These are phyloP conservation scores for Porphyrellus cyaneotinctus DNA, from an alignment of 768 basidiomycete genomes.

Conservation along the genomic window DNA sequence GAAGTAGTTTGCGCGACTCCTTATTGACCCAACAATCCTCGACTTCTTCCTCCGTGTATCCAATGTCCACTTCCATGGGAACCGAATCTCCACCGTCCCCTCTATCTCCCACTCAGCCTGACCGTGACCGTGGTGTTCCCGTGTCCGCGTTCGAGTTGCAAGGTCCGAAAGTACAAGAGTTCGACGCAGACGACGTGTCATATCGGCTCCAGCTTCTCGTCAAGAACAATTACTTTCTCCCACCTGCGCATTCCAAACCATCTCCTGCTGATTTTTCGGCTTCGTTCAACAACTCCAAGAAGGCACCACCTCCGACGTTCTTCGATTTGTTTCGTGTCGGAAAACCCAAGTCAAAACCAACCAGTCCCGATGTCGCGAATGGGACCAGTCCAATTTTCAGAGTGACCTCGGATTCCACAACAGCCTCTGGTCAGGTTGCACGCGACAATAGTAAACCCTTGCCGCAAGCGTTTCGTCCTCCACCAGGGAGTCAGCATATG, in stretches of 20 bases:
- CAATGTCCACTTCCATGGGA: slow-evolving; percentile 63
- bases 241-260: slow-evolving; percentile 83
- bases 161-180: slow-evolving; percentile 46
- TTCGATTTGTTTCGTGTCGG: slow-evolving; percentile 70
- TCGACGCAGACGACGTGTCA: slow-evolving; percentile 74
- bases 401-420: slow-evolving; percentile 64
- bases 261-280: slow-evolving; percentile 60
- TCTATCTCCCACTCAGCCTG: slow-evolving; percentile 47
- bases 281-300: slow-evolving; percentile 33
- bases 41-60: slow-evolving; percentile 75
- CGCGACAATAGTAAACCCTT: slow-evolving; percentile 37
- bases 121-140: slow-evolving; percentile 38
- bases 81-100: slow-evolving; percentile 66
- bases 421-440: slow-evolving; percentile 39
- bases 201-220: slow-evolving; percentile 81
- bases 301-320: slow-evolving; percentile 48
- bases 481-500: slow-evolving; percentile 35
- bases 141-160: slow-evolving; percentile 48
- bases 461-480: slow-evolving; percentile 33
- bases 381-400: slow-evolving; percentile 47
- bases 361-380: slow-evolving; percentile 42
- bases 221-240: slow-evolving; percentile 85
- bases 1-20: slow-evolving; percentile 56
- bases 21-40: slow-evolving; percentile 59
- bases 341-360: slow-evolving; percentile 62